phyloP scores from a whole-genome alignment of 176 grass and related monocot genomes.

The Echinochloa phyllopogon region DNA sequence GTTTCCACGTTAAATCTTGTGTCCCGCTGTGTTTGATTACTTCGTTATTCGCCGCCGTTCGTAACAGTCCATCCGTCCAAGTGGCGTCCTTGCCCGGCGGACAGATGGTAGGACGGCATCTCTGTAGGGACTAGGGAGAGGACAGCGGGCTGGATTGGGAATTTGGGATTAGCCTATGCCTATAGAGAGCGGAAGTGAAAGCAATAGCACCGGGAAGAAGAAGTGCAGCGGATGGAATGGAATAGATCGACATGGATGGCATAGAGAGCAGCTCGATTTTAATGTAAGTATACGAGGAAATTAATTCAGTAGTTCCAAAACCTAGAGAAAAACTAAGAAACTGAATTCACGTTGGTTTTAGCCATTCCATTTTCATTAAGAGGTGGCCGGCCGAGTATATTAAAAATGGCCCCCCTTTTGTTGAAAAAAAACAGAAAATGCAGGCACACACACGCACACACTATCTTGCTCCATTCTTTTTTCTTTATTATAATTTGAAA shows the following conservation, averaged over 20 bases:
- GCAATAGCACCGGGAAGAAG: not conserved
- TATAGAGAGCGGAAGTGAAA: not conserved
- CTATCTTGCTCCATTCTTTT: no score
- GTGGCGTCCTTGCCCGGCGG: conserved; percentile 25
- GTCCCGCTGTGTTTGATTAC: no score
- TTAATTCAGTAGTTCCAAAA: not conserved
- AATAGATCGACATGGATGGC: not conserved
- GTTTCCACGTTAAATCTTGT: no score
- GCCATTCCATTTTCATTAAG: no score
- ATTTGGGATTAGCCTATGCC: no score
- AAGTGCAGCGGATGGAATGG: not conserved
- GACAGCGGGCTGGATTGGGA: not conserved
- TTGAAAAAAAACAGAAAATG: no score
- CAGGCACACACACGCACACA: no score
- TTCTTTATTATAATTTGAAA: no score
- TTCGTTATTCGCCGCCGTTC: no score
- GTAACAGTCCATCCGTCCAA: conserved; percentile 27
- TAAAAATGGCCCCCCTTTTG: not conserved
- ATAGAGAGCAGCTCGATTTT: not conserved
- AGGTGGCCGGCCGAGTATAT: no score
- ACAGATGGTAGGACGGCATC: conserved; percentile 10
- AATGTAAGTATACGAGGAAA: not conserved
- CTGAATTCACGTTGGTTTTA: no score
- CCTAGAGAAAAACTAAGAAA: not conserved
- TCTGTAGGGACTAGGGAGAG: not conserved